These are phyloP conservation scores for Pneumocystis murina DNA, from an alignment of 1,139 yeast genomes.

Conservation along the genomic window DNA sequence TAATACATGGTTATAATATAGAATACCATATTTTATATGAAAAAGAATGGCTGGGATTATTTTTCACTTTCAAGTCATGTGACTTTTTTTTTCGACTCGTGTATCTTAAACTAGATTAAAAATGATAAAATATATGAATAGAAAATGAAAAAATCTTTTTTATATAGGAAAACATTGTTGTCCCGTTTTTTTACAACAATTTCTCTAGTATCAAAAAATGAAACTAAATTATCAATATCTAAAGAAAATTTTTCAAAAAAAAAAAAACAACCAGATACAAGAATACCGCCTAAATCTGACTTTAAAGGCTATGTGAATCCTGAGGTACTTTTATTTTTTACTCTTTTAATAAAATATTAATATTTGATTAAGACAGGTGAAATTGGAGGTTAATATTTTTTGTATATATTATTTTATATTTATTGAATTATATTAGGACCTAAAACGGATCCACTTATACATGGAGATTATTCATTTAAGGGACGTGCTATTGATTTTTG, in stretches of 20 bases:
- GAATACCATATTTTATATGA: neutral
- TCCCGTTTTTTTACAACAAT: neutral
- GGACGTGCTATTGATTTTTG: constrained; percentile 93
- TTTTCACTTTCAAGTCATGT: no score
- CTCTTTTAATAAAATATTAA: neutral
- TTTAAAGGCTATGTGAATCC: constrained; percentile 94
- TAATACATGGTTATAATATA: neutral
- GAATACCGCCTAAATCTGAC: constrained; percentile 66
- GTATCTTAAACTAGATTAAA: neutral
- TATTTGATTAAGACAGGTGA: constrained; percentile 40
- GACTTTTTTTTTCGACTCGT: no score
- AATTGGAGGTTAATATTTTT: constrained; percentile 38
- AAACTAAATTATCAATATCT: neutral
- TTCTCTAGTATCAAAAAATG: neutral
- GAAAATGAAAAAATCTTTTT: neutral
- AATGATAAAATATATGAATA: neutral
- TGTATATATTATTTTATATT: neutral
- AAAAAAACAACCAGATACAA: constrained; percentile 48
- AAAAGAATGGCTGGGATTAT: neutral
- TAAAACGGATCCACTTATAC: constrained; percentile 90
- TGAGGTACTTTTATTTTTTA: constrained; percentile 8
- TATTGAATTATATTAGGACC: constrained; percentile 36
- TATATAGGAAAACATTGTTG: neutral
- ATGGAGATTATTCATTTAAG: constrained; percentile 88
- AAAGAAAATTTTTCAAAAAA: neutral